These are phyloP conservation scores for Neoscytalidium dimidiatum DNA, from an alignment of 2,329 filamentous ascomycete genomes.

Conservation along the genomic window DNA sequence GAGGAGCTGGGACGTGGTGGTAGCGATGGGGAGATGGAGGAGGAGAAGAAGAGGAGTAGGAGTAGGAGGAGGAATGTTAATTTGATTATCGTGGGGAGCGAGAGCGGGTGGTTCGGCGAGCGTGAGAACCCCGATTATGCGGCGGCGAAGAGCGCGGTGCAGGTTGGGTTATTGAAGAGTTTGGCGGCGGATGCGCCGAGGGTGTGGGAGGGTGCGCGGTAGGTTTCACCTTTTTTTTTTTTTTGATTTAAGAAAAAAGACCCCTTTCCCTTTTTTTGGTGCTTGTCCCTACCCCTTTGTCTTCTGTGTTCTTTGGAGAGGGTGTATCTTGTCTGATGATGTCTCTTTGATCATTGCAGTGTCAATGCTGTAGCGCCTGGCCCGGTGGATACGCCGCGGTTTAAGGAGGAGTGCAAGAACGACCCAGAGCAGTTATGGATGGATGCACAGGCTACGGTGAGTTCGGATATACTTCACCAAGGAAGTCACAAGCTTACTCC, in stretches of 20 bases:
- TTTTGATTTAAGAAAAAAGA: too few species aligned
- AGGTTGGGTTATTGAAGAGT: conserved; percentile 45
- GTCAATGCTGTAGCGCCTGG: conserved; percentile 52
- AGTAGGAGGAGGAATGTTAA: conserved; percentile 38
- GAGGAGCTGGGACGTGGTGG: conserved; percentile 21
- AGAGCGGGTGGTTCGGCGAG: conserved; percentile 49
- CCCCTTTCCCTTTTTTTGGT: background rate
- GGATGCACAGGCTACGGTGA: conserved; percentile 47
- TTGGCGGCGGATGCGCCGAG: conserved; percentile 44
- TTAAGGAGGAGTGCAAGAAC: conserved; percentile 42
- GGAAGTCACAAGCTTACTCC: background rate
- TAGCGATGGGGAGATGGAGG: too few species aligned
- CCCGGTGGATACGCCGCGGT: conserved; percentile 47
- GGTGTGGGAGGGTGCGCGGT: conserved; percentile 35
- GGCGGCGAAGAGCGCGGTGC: conserved; percentile 48
- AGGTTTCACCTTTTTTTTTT: background rate
- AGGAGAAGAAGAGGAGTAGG: background rate
- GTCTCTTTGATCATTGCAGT: conserved; percentile 22
- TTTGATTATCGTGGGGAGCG: conserved; percentile 49
- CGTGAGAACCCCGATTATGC: conserved; percentile 48
- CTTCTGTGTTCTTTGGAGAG: background rate
- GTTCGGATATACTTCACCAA: background rate
- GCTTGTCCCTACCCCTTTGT: background rate
- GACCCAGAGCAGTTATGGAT: conserved; percentile 43
- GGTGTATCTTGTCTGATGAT: background rate